Evolutionary conservation across 176 grass and related monocot genomes (phyloP).

Genomic region (Pontederia crassipes): DNA sequence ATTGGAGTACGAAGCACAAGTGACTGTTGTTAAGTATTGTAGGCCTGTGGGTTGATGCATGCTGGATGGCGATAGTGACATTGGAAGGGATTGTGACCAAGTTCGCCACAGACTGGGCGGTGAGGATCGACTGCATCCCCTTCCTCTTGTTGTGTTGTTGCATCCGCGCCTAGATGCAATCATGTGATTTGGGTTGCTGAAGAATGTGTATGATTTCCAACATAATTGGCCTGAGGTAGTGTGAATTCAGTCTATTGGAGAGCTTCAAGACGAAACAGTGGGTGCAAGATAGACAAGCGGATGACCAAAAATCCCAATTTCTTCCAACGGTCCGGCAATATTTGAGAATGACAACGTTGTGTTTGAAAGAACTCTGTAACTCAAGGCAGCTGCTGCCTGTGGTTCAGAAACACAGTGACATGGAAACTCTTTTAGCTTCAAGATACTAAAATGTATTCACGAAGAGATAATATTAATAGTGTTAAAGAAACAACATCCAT

Average conservation of each 20-base stretch:
- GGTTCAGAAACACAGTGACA: not conserved
- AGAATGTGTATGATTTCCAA: too few relatives aligned
- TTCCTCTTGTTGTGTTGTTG: not conserved
- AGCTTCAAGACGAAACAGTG: conserved; percentile 21
- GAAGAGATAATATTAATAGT: not conserved
- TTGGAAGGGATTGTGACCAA: not conserved
- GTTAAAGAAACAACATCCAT: too few relatives aligned
- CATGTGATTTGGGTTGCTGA: not conserved
- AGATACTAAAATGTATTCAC: not conserved
- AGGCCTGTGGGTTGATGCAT: not conserved
- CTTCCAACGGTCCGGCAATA: conserved; percentile 58
- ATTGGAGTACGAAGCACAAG: not conserved
- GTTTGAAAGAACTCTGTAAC: conserved; percentile 41
- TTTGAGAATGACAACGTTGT: conserved; percentile 88
- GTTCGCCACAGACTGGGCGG: not conserved
- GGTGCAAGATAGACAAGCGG: conserved; percentile 67
- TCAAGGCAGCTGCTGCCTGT: conserved; percentile 50
- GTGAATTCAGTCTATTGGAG: not conserved
- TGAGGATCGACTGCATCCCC: not conserved
- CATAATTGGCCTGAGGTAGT: not conserved
- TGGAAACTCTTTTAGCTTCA: not conserved
- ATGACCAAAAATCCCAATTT: conserved; percentile 60
- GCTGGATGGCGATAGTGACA: not conserved
- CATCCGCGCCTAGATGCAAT: not conserved
- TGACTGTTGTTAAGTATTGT: not conserved